Evolutionary conservation across 1,284 basidiomycete genomes (phyloP), one percentile per base, ranked within the genome.

Genomic region (Marasmius tenuissimus): DNA sequence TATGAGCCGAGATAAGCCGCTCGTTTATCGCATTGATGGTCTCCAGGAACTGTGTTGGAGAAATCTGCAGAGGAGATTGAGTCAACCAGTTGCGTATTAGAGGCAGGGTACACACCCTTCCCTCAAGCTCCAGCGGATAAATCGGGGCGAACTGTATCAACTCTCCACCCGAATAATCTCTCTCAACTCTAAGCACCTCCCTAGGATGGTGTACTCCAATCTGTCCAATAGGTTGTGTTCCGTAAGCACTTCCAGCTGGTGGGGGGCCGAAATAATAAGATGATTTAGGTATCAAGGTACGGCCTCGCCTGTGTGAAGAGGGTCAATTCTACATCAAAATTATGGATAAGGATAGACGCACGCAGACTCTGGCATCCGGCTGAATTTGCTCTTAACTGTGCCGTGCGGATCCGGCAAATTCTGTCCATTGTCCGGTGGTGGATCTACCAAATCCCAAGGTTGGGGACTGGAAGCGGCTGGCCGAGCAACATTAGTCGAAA

Each of bases 11-110:
- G 61, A 93, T 91, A 62, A 94, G 81, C 20, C 87, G 75, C 71
- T 93, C 92, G 73, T 94, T 94, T 72, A 94, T 87, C 20, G 85
- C 81, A 69, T 93, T 94, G 69, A 94, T 86, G n/a, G 89, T 89
- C 74, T 93, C 90, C 54, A 92, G 80, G 70, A 93, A 93, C 67
- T 92, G 88, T 1, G 91, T 93, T 40, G 91, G 89, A 22, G 89
- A 91, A 71, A 94, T 85, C 90, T 93, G 65, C 54, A 57, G 47
- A 61, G 55, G 12, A 54, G 60, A 64, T 57, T 56, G 49, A 60
- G 52, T 40, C 50, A 52, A 48, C 33, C 42, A 51, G 9, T 33
- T 61, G 16, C 33, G 61, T 53, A 48, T 59, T 33, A 58, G 54
- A 34, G 47, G 18, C 11, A 61, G 35, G 34, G 60, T n/a, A 83